These are phyloP conservation scores for Phoma sp. DNA, from an alignment of 2,329 filamentous ascomycete species.

Conservation along the genomic window DNA sequence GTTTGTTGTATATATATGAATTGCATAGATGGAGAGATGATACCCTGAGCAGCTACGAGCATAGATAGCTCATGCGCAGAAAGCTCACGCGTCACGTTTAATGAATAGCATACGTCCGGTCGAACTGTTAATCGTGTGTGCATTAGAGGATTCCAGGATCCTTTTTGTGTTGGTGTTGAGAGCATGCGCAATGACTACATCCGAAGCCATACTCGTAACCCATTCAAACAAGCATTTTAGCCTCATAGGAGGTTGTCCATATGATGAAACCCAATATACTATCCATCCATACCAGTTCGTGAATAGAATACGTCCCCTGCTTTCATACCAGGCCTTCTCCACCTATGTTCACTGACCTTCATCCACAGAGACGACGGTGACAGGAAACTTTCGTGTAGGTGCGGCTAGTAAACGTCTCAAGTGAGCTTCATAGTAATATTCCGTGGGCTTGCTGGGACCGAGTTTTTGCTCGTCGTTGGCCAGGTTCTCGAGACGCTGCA, in stretches of 20 bases:
- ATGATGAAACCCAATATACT: too few relatives aligned
- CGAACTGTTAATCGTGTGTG: neutral
- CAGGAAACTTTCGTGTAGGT: slow-evolving; percentile 22
- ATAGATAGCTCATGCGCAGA: neutral
- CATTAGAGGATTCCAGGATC: neutral
- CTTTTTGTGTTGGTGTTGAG: neutral
- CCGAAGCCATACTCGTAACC: neutral
- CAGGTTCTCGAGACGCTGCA: slow-evolving; percentile 40
- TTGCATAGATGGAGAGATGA: slow-evolving; percentile 23
- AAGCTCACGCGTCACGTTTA: slow-evolving; percentile 16
- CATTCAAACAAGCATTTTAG: too few relatives aligned
- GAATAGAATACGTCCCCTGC: neutral
- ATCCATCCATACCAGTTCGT: neutral
- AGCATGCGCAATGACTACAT: neutral
- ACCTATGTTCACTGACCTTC: neutral
- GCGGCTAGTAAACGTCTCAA: slow-evolving; percentile 31
- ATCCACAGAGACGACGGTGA: slow-evolving; percentile 17
- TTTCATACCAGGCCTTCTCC: too few relatives aligned
- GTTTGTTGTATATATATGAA: slow-evolving; percentile 1
- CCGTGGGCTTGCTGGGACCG: slow-evolving; percentile 25
- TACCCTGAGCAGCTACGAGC: slow-evolving; percentile 23
- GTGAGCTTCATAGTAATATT: slow-evolving; percentile 34
- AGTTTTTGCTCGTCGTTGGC: slow-evolving; percentile 34
- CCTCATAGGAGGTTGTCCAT: too few relatives aligned
- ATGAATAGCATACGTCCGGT: slow-evolving; percentile 18